Percentiles rank a stretch among this genome's conserved stretches.
Conservation (phyloP, 169 alveolate species). For the Cyclospora cayetanensis region DNA sequence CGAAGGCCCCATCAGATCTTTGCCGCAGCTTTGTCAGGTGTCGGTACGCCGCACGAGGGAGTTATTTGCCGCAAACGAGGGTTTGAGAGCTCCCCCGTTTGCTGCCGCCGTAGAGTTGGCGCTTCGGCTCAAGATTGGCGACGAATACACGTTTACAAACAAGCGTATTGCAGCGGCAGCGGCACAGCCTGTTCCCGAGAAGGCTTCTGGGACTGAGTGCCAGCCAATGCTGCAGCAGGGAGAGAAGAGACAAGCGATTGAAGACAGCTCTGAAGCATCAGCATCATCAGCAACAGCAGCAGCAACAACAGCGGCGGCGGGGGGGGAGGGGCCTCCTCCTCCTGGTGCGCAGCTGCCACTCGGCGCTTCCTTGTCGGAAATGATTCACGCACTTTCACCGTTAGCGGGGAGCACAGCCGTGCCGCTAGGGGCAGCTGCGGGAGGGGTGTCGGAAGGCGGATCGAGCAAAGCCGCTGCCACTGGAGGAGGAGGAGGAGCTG, state of each 20-base stretch:
- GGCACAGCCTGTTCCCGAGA: too few relatives aligned
- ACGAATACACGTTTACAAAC: neutral
- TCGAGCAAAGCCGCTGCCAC: constrained; percentile 11
- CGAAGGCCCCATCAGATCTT: neutral
- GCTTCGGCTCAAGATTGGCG: neutral
- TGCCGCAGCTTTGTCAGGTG: neutral
- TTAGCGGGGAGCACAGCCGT: neutral
- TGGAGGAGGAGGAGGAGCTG: neutral
- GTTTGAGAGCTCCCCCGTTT: neutral
- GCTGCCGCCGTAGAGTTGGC: neutral
- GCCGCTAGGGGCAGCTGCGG: neutral
- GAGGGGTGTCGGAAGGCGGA: neutral
- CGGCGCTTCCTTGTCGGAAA: neutral
- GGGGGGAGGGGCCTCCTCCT: neutral
- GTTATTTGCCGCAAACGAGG: neutral
- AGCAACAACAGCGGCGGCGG: neutral
- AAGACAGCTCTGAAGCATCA: too few relatives aligned
- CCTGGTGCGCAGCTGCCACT: neutral
- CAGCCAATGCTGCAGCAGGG: too few relatives aligned
- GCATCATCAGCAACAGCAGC: too few relatives aligned
- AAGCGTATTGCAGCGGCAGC: neutral
- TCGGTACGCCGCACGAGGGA: neutral
- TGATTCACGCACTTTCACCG: neutral
- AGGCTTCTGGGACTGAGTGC: too few relatives aligned
- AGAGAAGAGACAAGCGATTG: too few relatives aligned